A percentile compares a stretch with the other conserved stretches of the same genome.
Evolutionary conservation across 257 asterid genomes (phyloP).

Genomic region (Jasminum sambac): DNA sequence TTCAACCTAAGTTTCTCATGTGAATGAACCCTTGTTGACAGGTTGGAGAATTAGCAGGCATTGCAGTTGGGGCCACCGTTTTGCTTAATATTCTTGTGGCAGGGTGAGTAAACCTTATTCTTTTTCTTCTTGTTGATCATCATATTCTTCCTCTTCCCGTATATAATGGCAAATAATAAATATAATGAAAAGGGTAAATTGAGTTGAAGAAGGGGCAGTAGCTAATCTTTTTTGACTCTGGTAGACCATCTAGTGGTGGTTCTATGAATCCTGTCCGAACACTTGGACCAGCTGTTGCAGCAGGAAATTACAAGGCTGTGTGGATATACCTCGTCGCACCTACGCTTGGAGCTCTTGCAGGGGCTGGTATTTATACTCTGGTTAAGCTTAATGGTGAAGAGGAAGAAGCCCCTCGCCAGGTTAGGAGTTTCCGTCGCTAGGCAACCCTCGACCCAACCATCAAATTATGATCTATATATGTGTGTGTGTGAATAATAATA

Average conservation of each 20-base stretch:
- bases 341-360: constrained; percentile 78
- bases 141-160: neutral
- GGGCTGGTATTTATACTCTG: constrained; percentile 59
- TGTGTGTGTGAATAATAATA: no score
- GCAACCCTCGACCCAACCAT: neutral
- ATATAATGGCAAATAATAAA: neutral
- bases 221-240: neutral
- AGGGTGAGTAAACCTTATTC: constrained; percentile 48
- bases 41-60: constrained; percentile 75
- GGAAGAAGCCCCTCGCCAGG: constrained; percentile 42
- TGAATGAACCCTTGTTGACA: constrained; percentile 2
- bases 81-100: constrained; percentile 88
- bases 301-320: constrained; percentile 75
- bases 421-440: constrained; percentile 63
- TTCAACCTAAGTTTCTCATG: no score
- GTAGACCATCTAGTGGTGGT: constrained; percentile 82
- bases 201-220: neutral
- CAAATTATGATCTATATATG: neutral
- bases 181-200: neutral
- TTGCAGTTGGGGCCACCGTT: constrained; percentile 90
- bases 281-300: constrained; percentile 87
- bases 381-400: constrained; percentile 53
- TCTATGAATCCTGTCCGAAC: constrained; percentile 94
- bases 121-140: neutral
- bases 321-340: constrained; percentile 89